phyloP scores from a whole-genome alignment of 2,329 filamentous ascomycete species.

The Neopestalotiopsis sp. region DNA sequence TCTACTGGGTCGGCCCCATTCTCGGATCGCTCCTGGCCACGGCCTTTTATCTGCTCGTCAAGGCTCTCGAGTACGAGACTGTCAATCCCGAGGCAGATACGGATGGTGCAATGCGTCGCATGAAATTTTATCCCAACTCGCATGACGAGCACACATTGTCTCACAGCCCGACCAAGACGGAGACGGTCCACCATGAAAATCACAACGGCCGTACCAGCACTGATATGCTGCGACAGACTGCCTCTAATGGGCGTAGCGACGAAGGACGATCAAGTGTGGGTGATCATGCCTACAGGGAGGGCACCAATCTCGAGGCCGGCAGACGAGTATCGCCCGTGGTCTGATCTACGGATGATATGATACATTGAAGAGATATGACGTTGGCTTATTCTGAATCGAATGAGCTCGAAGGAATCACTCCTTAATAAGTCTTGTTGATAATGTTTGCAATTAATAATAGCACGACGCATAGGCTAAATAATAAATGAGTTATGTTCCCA shows the following conservation, averaged over 20 bases:
- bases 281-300: background rate
- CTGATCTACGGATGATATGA: background rate
- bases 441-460: background rate
- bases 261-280: background rate
- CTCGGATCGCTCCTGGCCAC: conserved; percentile 54
- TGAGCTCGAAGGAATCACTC: too few species aligned
- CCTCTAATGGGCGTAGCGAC: background rate
- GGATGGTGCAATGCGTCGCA: background rate
- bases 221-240: background rate
- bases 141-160: background rate
- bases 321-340: background rate
- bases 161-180: background rate
- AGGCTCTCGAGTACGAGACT: conserved; percentile 55
- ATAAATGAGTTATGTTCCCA: too few species aligned
- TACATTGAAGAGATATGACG: too few species aligned
- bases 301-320: conserved; percentile 2
- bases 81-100: conserved; percentile 55
- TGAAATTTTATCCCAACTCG: conserved; percentile 8
- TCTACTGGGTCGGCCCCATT: conserved; percentile 60
- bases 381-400: too few species aligned
- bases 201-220: background rate
- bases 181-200: background rate
- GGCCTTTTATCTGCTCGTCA: conserved; percentile 55
- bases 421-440: background rate
- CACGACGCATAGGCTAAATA: background rate